These are phyloP conservation scores for Candida argentea DNA, from an alignment of 805 yeast genomes.

Conservation along the genomic window DNA sequence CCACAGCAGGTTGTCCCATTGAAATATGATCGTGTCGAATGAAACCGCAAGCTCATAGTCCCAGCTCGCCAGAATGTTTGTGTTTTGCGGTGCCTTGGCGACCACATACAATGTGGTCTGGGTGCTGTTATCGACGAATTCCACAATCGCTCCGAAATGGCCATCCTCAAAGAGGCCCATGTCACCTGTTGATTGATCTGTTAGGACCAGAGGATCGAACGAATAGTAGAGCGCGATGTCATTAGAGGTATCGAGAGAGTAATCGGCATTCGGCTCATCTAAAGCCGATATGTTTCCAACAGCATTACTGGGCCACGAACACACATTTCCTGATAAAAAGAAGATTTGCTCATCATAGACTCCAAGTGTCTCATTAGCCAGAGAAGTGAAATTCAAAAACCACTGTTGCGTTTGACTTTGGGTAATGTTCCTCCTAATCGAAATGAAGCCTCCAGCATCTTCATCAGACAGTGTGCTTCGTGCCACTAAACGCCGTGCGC, in stretches of 20 bases:
- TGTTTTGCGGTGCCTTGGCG: conserved; percentile 31
- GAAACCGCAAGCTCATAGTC: conserved; percentile 58
- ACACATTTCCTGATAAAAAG: conserved; percentile 43
- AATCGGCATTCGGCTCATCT: too few species aligned
- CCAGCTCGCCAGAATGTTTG: conserved; percentile 37
- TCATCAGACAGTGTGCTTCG: too few species aligned
- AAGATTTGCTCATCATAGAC: conserved; percentile 37
- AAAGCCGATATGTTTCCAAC: conserved; percentile 15
- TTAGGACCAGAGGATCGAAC: conserved; percentile 25
- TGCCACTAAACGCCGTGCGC: too few species aligned
- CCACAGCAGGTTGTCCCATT: conserved; percentile 56
- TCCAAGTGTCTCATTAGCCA: conserved; percentile 34
- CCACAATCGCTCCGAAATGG: conserved; percentile 30
- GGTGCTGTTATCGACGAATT: conserved; percentile 6
- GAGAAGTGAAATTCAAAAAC: conserved; percentile 34
- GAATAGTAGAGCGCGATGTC: conserved; percentile 32
- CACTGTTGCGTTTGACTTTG: conserved; percentile 32
- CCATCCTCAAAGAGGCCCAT: conserved; percentile 24
- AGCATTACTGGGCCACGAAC: conserved; percentile 18
- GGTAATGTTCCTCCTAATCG: conserved; percentile 23
- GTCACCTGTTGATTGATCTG: conserved; percentile 15
- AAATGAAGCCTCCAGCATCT: too few species aligned
- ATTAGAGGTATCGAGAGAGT: too few species aligned
- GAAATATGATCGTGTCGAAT: conserved; percentile 51
- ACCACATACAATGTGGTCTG: conserved; percentile 22